Conservation (phyloP, 1,284 basidiomycete species). For the Leccinum griseonigrum region DNA sequence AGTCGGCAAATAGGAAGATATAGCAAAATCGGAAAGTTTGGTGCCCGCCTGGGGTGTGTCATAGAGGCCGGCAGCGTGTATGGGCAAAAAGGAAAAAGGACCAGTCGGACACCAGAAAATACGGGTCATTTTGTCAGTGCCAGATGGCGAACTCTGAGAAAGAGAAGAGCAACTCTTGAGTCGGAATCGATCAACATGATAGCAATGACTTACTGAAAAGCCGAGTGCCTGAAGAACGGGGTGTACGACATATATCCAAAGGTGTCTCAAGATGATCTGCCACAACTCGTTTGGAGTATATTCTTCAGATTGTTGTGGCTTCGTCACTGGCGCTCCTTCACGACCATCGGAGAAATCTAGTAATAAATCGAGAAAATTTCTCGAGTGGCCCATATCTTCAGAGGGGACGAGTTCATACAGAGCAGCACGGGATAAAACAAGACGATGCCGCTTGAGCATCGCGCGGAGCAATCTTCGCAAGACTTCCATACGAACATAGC, state of each 20-base stretch:
- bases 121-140: not conserved
- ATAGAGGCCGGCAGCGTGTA: not conserved
- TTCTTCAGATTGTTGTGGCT: not conserved
- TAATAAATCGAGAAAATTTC: no score
- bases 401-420: no score
- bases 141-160: not conserved
- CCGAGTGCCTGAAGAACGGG: not conserved
- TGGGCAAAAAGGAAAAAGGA: not conserved
- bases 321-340: not conserved
- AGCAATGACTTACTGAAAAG: not conserved
- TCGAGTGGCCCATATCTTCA: no score
- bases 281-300: no score
- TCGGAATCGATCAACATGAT: not conserved
- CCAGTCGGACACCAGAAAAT: not conserved
- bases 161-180: not conserved
- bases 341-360: no score
- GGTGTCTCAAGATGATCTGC: not conserved
- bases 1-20: not conserved
- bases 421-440: no score
- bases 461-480: no score
- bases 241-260: not conserved
- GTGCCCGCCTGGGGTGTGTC: not conserved
- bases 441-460: no score
- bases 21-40: not conserved
- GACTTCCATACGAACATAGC: no score